Evolutionary conservation across 2,329 filamentous ascomycete species (phyloP).

Genomic region (Hymenoscyphus infarciens): DNA sequence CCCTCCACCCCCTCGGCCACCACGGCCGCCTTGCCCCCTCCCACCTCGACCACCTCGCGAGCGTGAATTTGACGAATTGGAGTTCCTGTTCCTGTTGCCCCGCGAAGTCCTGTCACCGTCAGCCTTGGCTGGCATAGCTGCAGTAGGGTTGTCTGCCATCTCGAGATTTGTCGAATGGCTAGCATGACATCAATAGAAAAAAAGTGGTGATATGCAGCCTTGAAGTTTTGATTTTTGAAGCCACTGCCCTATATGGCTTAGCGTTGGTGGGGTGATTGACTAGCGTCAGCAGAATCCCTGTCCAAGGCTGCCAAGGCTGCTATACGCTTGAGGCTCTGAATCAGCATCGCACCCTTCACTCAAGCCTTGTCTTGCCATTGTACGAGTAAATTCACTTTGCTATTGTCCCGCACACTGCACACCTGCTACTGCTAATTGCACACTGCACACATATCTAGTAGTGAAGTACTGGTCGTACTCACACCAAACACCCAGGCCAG

Average conservation of each 20-base stretch:
- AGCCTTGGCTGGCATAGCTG: constrained; percentile 15
- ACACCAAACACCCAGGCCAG: too few relatives aligned
- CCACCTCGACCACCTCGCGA: constrained; percentile 11
- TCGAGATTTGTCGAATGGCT: constrained; percentile 20
- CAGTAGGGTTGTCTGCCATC: constrained; percentile 29
- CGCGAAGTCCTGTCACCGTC: constrained; percentile 9
- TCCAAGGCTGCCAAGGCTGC: background rate
- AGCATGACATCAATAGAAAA: constrained; percentile 25
- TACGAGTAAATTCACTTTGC: background rate
- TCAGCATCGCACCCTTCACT: background rate
- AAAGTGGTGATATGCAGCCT: background rate
- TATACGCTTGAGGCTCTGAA: background rate
- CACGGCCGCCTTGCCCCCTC: constrained; percentile 13
- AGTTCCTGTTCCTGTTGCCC: constrained; percentile 16
- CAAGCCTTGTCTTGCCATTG: background rate
- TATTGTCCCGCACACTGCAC: background rate
- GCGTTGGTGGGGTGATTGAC: background rate
- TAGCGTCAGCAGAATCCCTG: background rate
- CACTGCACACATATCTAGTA: too few relatives aligned
- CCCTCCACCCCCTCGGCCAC: constrained; percentile 21
- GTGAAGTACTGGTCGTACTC: too few relatives aligned
- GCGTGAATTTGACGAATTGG: constrained; percentile 13
- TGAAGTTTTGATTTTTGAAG: background rate
- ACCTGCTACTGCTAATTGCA: too few relatives aligned
- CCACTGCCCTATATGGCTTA: constrained; percentile 4